A percentile compares a stretch with the other conserved stretches of the same genome.
Conservation (phyloP, 2,329 filamentous ascomycete species). For the Diaporthe vexans region DNA sequence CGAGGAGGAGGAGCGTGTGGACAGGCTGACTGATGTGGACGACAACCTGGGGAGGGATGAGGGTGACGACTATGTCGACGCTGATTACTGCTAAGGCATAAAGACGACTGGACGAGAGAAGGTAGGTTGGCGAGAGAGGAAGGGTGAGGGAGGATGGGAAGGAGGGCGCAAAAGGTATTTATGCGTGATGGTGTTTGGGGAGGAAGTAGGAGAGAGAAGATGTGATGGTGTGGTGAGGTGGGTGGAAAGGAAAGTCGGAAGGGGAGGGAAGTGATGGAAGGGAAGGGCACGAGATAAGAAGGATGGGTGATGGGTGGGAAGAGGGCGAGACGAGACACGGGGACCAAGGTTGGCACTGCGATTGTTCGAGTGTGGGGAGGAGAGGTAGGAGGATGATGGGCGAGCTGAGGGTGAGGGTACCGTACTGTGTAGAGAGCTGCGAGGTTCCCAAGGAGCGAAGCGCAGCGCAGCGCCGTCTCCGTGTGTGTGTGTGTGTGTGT, state of each 20-base stretch:
- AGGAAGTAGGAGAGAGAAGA: conserved; percentile 38
- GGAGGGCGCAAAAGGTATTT: conserved; percentile 42
- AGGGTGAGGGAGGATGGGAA: conserved; percentile 38
- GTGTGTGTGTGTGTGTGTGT: conserved; percentile 22
- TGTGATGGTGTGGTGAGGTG: conserved; percentile 44
- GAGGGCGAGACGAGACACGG: conserved; percentile 43
- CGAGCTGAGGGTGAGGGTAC: conserved; percentile 28
- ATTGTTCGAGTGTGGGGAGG: conserved; percentile 41
- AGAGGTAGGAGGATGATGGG: conserved; percentile 21
- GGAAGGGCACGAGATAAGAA: conserved; percentile 45
- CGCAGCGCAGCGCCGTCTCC: conserved; percentile 7
- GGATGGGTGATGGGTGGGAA: conserved; percentile 42
- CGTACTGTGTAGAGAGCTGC: conserved; percentile 24
- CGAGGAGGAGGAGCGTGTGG: conserved; percentile 7
- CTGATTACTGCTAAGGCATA: conserved; percentile 30
- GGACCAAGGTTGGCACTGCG: conserved; percentile 41
- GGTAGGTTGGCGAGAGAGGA: conserved; percentile 32
- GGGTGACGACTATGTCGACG: conserved; percentile 34
- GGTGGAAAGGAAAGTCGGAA: conserved; percentile 50
- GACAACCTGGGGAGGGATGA: conserved; percentile 40
- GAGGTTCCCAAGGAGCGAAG: conserved; percentile 34
- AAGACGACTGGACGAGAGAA: conserved; percentile 20
- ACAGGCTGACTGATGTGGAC: conserved; percentile 9
- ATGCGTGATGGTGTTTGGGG: conserved; percentile 35
- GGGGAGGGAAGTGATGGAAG: conserved; percentile 45